Evolutionary conservation across 2,329 filamentous ascomycete species (phyloP).

Genomic region (Didymella lethalis): DNA sequence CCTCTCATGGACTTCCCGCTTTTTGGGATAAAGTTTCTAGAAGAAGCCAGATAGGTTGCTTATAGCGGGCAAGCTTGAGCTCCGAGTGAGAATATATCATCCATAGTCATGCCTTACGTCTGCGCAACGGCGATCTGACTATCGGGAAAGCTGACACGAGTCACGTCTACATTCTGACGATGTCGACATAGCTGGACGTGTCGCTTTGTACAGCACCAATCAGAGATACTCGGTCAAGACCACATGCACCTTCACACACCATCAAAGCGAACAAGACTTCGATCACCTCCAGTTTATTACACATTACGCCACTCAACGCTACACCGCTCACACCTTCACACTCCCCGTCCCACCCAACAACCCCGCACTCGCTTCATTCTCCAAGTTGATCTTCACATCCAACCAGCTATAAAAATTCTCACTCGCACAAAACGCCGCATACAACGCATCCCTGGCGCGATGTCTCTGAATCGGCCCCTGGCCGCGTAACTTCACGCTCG

Average conservation of each 20-base stretch:
- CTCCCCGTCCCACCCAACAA: constrained; percentile 30
- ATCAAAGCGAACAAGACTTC: background rate
- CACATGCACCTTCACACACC: background rate
- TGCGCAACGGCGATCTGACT: background rate
- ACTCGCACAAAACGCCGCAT: constrained; percentile 49
- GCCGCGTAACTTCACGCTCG: constrained; percentile 50
- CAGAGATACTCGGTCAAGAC: too few species aligned
- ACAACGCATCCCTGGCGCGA: constrained; percentile 47
- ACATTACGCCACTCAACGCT: constrained; percentile 6
- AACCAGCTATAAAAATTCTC: constrained; percentile 54
- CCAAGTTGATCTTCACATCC: constrained; percentile 53
- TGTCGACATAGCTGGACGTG: background rate
- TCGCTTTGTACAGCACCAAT: background rate
- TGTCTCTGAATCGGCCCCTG: constrained; percentile 51
- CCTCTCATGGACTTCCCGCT: too few species aligned
- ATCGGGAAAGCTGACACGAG: background rate
- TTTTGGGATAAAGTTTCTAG: too few species aligned
- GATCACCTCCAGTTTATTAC: constrained; percentile 1
- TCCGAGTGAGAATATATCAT: too few species aligned
- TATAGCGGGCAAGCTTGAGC: too few species aligned
- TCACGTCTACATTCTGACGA: background rate
- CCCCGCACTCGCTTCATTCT: constrained; percentile 52
- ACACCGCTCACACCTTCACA: background rate
- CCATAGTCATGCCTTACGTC: background rate
- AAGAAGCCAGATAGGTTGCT: too few species aligned